Evolutionary conservation across 441 rosid species (phyloP).

Genomic region (Erodium chrysanthum): DNA sequence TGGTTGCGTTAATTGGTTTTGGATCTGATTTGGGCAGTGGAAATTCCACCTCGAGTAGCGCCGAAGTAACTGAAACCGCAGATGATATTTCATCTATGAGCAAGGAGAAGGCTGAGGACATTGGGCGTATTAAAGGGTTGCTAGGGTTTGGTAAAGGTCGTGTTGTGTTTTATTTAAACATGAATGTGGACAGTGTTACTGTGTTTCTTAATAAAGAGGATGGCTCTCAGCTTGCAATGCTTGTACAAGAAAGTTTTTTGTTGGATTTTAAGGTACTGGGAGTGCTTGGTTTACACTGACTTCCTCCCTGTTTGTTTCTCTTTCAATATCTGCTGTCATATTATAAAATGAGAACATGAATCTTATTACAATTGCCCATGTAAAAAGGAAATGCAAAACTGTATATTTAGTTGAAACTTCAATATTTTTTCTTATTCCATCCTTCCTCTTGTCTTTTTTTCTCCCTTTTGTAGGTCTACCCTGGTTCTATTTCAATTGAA

Average conservation of each 20-base stretch:
- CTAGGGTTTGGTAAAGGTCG: slow-evolving; percentile 96
- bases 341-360: slow-evolving; percentile 1
- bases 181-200: slow-evolving; percentile 88
- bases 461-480: slow-evolving; percentile 55
- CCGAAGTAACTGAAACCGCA: slow-evolving; percentile 19
- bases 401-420: slow-evolving; percentile 7
- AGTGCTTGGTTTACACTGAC: background rate
- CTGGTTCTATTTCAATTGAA: slow-evolving; percentile 83
- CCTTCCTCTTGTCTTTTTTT: slow-evolving; percentile 11
- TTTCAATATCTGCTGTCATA: slow-evolving; percentile 9
- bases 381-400: background rate
- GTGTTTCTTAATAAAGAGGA: slow-evolving; percentile 95
- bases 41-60: slow-evolving; percentile 26
- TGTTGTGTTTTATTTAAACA: slow-evolving; percentile 74
- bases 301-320: slow-evolving; percentile 6
- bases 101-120: slow-evolving; percentile 64
- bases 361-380: slow-evolving; percentile 1
- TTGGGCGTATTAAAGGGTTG: slow-evolving; percentile 70
- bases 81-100: slow-evolving; percentile 34
- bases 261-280: slow-evolving; percentile 74
- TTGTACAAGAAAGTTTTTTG: slow-evolving; percentile 87
- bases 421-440: slow-evolving; percentile 14
- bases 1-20: slow-evolving; percentile 90
- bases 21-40: slow-evolving; percentile 65
- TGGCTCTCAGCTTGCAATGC: slow-evolving; percentile 90